Percentiles rank a stretch among this genome's conserved stretches.
phyloP scores from a whole-genome alignment of 495 filamentous ascomycete genomes.

The Penicillium manginii region DNA sequence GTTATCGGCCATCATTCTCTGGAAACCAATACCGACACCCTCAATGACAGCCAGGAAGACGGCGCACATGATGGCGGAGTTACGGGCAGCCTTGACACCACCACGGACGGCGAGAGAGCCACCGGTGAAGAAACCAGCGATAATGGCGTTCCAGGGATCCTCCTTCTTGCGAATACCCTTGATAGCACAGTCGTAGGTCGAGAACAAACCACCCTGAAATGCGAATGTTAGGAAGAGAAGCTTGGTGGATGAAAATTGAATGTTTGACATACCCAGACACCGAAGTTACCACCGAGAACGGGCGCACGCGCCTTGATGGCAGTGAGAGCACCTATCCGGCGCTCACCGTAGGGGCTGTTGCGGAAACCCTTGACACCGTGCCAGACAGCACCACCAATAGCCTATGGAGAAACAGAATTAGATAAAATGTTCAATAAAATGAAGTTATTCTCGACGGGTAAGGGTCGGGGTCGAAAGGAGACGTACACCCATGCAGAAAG shows the following conservation, averaged over 20 bases:
- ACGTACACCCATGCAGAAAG: slow-evolving; percentile 95
- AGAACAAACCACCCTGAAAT: slow-evolving; percentile 60
- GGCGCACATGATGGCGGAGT: slow-evolving; percentile 94
- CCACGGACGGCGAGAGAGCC: slow-evolving; percentile 89
- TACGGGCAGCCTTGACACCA: slow-evolving; percentile 83
- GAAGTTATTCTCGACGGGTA: slow-evolving; percentile 2
- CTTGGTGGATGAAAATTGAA: neutral
- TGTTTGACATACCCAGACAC: slow-evolving; percentile 68
- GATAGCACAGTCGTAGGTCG: slow-evolving; percentile 94
- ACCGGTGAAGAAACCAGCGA: slow-evolving; percentile 96
- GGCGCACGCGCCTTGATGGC: slow-evolving; percentile 97
- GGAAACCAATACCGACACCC: slow-evolving; percentile 95
- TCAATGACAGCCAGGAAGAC: slow-evolving; percentile 95
- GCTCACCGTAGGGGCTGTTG: slow-evolving; percentile 88
- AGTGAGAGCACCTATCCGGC: slow-evolving; percentile 92
- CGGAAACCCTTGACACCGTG: slow-evolving; percentile 97
- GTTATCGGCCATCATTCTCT: slow-evolving; percentile 92
- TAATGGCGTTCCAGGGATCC: slow-evolving; percentile 94
- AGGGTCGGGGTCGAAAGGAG: slow-evolving; percentile 4
- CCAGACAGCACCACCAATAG: slow-evolving; percentile 93
- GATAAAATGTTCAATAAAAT: slow-evolving; percentile 15
- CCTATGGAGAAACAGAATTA: slow-evolving; percentile 22
- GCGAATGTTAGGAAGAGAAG: neutral
- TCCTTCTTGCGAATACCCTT: slow-evolving; percentile 94
- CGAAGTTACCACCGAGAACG: slow-evolving; percentile 96